These are phyloP conservation scores for Zygoascus tannicola DNA, from an alignment of 805 yeast genomes.

Conservation along the genomic window DNA sequence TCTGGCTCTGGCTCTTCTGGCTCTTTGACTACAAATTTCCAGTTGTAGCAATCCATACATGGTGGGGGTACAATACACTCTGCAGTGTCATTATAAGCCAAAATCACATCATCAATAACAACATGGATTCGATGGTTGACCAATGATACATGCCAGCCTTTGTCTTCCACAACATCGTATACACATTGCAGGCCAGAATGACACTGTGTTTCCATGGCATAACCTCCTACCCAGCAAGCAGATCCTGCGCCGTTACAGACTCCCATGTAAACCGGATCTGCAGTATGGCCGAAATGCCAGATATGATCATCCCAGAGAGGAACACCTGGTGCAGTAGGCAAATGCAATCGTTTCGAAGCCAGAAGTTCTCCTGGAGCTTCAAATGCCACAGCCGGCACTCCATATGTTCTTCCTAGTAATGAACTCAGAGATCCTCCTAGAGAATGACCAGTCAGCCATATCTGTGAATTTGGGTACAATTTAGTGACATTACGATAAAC, in stretches of 20 bases:
- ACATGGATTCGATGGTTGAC: conserved; percentile 85
- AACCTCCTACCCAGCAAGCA: conserved; percentile 83
- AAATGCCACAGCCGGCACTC: conserved; percentile 80
- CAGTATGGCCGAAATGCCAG: conserved; percentile 95
- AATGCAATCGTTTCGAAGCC: conserved; percentile 74
- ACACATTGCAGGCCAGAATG: conserved; percentile 83
- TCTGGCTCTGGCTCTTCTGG: conserved; percentile 8
- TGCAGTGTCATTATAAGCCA: conserved; percentile 68
- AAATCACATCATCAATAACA: conserved; percentile 73
- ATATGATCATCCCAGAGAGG: conserved; percentile 70
- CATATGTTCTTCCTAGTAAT: conserved; percentile 78
- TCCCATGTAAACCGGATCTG: conserved; percentile 95
- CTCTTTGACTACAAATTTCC: conserved; percentile 52
- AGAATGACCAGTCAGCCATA: conserved; percentile 95
- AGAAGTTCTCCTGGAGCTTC: conserved; percentile 90
- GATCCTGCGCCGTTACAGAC: conserved; percentile 92
- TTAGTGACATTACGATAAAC: conserved; percentile 62
- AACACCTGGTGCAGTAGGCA: conserved; percentile 88
- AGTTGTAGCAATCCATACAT: conserved; percentile 82
- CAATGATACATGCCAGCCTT: conserved; percentile 85
- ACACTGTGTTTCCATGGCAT: conserved; percentile 94
- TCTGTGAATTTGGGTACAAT: conserved; percentile 53
- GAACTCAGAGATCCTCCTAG: conserved; percentile 83
- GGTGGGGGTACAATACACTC: conserved; percentile 66
- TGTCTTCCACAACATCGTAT: conserved; percentile 81